Evolutionary conservation across 352 stramenopile species (phyloP).

Genomic region (Blastocystis sp.): DNA sequence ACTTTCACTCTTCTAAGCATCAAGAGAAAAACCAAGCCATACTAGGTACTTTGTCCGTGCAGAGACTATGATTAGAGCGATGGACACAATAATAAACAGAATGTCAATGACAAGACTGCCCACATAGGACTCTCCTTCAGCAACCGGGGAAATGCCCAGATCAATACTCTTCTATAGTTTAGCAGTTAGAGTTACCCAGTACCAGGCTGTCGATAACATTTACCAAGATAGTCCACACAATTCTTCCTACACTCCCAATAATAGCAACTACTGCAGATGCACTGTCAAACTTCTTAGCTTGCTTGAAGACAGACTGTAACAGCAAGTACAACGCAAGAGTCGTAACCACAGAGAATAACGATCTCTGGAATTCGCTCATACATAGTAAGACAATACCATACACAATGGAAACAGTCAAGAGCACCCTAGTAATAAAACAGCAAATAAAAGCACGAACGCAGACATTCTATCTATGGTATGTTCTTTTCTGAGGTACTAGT

Average conservation of each 20-base stretch:
- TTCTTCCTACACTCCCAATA: neutral
- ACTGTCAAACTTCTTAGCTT: neutral
- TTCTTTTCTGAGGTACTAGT: too few species aligned
- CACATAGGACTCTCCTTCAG: neutral
- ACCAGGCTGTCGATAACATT: neutral
- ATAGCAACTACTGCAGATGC: neutral
- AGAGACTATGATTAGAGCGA: neutral
- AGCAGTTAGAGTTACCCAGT: neutral
- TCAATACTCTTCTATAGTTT: neutral
- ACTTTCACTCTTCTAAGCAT: neutral
- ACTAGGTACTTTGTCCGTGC: neutral
- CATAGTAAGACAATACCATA: neutral
- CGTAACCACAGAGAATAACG: neutral
- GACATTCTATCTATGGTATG: too few species aligned
- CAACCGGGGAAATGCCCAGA: neutral
- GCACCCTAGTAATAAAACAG: neutral
- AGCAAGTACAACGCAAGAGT: neutral
- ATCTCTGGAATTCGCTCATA: neutral
- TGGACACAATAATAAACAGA: neutral
- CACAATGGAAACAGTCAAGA: neutral
- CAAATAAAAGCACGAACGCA: too few species aligned
- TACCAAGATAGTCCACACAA: neutral
- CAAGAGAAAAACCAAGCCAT: neutral
- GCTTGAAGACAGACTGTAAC: neutral
- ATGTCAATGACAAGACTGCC: neutral